Percentiles rank a stretch among this genome's conserved stretches.
Conservation (phyloP, 345 rosid genomes). For the Cochlearia excelsa region DNA sequence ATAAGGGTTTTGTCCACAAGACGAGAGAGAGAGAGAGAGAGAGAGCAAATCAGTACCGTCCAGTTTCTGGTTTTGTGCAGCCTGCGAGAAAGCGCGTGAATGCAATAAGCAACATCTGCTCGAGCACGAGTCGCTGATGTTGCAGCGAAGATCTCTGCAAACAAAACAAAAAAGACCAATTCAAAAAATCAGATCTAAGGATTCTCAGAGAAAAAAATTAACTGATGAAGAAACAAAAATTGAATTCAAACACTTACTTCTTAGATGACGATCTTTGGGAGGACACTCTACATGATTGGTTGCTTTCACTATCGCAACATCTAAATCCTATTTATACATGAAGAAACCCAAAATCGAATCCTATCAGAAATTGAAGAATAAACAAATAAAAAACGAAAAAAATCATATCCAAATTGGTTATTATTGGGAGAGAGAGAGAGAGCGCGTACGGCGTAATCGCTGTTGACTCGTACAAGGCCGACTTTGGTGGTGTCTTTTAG, state of each 20-base stretch:
- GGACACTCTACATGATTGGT: conserved; percentile 98
- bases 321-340: conserved; percentile 66
- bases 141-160: conserved; percentile 67
- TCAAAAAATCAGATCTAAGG: conserved; percentile 31
- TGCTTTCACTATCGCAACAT: conserved; percentile 95
- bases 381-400: neutral
- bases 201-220: conserved; percentile 12
- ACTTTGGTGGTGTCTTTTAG: conserved; percentile 97
- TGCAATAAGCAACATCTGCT: conserved; percentile 89
- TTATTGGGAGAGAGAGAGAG: no score
- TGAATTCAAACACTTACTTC: conserved; percentile 50
- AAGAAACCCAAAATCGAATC: conserved; percentile 19
- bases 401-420: neutral
- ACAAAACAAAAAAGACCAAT: neutral
- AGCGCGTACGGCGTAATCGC: conserved; percentile 78
- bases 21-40: neutral
- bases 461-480: conserved; percentile 98
- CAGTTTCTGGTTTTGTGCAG: conserved; percentile 83
- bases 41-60: conserved; percentile 40
- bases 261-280: conserved; percentile 90
- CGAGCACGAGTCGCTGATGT: conserved; percentile 77
- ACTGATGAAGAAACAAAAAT: neutral
- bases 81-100: conserved; percentile 77
- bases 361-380: neutral
- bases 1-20: no score